Evolutionary conservation across 257 asterid species (phyloP), one percentile per base, ranked within the genome.

Genomic region (Rauvolfia tetraphylla): DNA sequence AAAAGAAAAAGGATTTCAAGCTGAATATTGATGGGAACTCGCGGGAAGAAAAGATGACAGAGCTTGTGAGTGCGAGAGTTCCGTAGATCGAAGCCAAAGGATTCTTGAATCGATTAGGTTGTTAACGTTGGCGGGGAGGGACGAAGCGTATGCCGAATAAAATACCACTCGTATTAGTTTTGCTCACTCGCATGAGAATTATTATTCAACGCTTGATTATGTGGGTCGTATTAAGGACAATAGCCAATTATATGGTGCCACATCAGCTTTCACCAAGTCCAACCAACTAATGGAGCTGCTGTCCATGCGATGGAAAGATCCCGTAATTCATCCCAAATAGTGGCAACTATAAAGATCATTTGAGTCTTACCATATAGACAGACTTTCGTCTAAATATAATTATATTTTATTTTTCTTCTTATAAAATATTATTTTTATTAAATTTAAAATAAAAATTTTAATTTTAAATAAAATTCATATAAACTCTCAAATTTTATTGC

Each of bases 81-180:
- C 33, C 78, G 61, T 62, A 62, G 17, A 72, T 33, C n/a, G 76
- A 39, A 44, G 79, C 66, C 73, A 67, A 34, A 23, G 33, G 1
- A 70, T 18, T 2, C 34, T 2, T 23, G 59, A 34, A 34, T 41
- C 38, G 48, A 51, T 42, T 56, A 42, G 67, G 20, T 34, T 58
- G 41, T 77, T 57, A 71, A 29, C 33, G 65, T 42, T 69, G 38
- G 38, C 53, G 48, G 38, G 62, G 77, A 69, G 76, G 80, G 80
- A 59, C 11, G 71, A n/a, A 14, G 63, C 22, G 38, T 59, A 7
- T 13, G 29, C 0, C 1, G 41, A 34, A 4, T 65, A 65, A 18
- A 71, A 3, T 44, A 12, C 10, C 22, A 0, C 14, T 73, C 0
- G 13, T 42, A 3, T 14, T 44, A 25, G 8, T 5, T 51, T 51